Evolutionary conservation across 495 filamentous ascomycete species (phyloP).

Genomic region (Chlorociboria aeruginascens): DNA sequence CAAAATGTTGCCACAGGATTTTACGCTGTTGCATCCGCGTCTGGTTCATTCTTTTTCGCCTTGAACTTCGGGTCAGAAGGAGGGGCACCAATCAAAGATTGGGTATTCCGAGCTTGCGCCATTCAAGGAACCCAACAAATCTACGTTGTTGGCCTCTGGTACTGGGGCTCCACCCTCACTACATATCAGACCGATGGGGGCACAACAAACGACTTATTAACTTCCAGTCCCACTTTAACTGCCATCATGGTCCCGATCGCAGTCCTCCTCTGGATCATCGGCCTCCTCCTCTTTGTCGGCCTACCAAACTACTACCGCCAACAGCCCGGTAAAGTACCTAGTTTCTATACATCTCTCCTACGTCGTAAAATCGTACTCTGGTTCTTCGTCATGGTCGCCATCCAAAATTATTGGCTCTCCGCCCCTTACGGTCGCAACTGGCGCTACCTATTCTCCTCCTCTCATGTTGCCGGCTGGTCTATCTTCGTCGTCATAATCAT

Average conservation of each 20-base stretch:
- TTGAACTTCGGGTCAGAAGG: conserved; percentile 54
- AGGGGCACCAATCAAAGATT: no score
- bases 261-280: conserved; percentile 38
- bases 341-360: conserved; percentile 41
- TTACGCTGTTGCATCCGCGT: conserved; percentile 47
- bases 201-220: no score
- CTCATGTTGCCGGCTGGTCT: conserved; percentile 38
- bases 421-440: conserved; percentile 51
- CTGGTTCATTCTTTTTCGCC: conserved; percentile 50
- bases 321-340: conserved; percentile 53
- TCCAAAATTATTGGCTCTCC: conserved; percentile 24
- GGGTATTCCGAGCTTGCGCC: no score
- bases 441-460: conserved; percentile 39
- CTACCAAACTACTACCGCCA: conserved; percentile 57
- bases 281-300: conserved; percentile 38
- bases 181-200: no score
- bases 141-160: no score
- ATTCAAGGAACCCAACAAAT: no score
- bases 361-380: conserved; percentile 48
- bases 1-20: conserved; percentile 47
- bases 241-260: conserved; percentile 36
- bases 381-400: conserved; percentile 35
- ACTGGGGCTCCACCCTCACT: no score
- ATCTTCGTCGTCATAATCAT: conserved; percentile 40
- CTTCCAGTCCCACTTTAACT: conserved; percentile 17